A percentile compares a stretch with the other conserved stretches of the same genome.
Evolutionary conservation across 768 basidiomycete species (phyloP).

Genomic region (Lentinula edodes): DNA sequence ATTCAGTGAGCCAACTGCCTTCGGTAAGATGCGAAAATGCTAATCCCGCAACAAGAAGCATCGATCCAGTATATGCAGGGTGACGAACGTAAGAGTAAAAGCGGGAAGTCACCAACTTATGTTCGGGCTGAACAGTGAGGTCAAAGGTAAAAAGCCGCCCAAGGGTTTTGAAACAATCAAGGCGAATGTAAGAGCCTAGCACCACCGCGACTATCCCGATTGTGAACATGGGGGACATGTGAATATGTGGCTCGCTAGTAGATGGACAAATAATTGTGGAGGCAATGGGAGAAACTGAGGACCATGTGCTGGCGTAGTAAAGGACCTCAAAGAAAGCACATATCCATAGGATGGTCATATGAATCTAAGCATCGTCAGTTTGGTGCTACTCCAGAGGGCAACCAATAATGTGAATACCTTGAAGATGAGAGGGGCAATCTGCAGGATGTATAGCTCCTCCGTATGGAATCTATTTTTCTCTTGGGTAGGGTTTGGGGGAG

Average conservation of each 20-base stretch:
- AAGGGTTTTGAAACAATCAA: slow-evolving; percentile 49
- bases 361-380: slow-evolving; percentile 29
- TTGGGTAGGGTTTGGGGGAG: slow-evolving; percentile 52
- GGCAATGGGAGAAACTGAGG: slow-evolving; percentile 27
- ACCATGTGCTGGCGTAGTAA: slow-evolving; percentile 28
- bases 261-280: slow-evolving; percentile 26
- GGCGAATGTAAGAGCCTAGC: slow-evolving; percentile 41
- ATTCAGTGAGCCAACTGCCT: slow-evolving; percentile 39
- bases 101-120: slow-evolving; percentile 45
- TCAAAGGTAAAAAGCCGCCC: slow-evolving; percentile 56
- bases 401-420: slow-evolving; percentile 28
- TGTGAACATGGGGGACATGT: slow-evolving; percentile 37
- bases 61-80: slow-evolving; percentile 50
- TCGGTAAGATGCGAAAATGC: slow-evolving; percentile 39
- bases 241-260: slow-evolving; percentile 20
- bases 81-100: slow-evolving; percentile 50
- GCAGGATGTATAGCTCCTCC: slow-evolving; percentile 43
- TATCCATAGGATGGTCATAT: slow-evolving; percentile 43
- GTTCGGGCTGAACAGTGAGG: slow-evolving; percentile 46
- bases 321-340: slow-evolving; percentile 47
- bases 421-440: slow-evolving; percentile 53
- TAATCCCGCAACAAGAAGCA: slow-evolving; percentile 42
- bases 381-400: neutral
- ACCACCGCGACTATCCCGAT: slow-evolving; percentile 37
- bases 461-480: slow-evolving; percentile 48